phyloP scores from a whole-genome alignment of 805 yeast species.

The Starmerella floris region DNA sequence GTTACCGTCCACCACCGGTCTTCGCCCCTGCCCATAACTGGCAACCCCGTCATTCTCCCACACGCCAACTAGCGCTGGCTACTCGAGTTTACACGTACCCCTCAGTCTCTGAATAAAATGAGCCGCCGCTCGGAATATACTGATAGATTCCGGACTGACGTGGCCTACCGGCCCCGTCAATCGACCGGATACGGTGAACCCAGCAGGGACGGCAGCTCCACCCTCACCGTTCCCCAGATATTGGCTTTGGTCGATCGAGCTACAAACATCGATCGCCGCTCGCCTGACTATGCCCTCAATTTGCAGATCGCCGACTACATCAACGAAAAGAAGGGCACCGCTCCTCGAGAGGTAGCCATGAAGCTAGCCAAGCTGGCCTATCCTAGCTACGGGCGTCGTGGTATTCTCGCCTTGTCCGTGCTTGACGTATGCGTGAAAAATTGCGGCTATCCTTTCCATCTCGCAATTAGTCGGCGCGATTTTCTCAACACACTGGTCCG shows the following conservation, averaged over 20 bases:
- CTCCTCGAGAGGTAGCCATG: constrained; percentile 86
- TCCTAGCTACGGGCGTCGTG: constrained; percentile 69
- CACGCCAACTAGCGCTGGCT: no score
- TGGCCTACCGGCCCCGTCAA: constrained; percentile 7
- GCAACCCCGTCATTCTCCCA: no score
- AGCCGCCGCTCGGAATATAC: constrained; percentile 11
- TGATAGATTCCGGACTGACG: constrained; percentile 22
- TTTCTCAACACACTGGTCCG: constrained; percentile 86
- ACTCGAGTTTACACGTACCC: no score
- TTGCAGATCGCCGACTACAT: constrained; percentile 87
- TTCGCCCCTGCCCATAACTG: no score
- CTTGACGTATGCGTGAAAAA: constrained; percentile 88
- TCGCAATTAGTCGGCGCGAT: constrained; percentile 89
- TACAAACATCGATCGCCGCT: constrained; percentile 64
- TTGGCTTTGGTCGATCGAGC: constrained; percentile 48
- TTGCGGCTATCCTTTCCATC: constrained; percentile 94
- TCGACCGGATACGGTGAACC: background rate
- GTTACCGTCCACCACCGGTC: no score
- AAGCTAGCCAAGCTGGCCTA: constrained; percentile 72
- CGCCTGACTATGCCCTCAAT: constrained; percentile 80
- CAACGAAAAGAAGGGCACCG: constrained; percentile 79
- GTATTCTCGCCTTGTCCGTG: constrained; percentile 60
- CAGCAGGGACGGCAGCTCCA: constrained; percentile 1
- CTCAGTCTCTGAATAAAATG: no score
- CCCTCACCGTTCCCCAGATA: constrained; percentile 11